A percentile compares a stretch with the other conserved stretches of the same genome.
Conservation (phyloP, 169 alveolate genomes). For the Cystoisospora suis region DNA sequence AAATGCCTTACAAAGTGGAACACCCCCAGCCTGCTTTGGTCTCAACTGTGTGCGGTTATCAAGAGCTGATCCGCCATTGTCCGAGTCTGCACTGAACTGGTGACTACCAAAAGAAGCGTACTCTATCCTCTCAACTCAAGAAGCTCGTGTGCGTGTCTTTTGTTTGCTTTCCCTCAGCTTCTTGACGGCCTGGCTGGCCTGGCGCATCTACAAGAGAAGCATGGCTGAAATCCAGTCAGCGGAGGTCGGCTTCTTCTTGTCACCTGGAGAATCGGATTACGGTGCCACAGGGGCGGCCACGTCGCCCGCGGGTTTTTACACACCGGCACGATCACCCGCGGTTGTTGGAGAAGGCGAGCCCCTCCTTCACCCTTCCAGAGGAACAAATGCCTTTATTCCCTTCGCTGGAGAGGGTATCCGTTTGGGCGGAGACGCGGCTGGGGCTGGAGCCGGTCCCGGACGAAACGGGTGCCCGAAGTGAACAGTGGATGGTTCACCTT, state of each 20-base stretch:
- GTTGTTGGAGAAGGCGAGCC: not conserved
- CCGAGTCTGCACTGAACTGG: no score
- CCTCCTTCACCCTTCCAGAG: conserved; percentile 7
- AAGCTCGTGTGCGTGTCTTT: not conserved
- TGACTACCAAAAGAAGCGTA: no score
- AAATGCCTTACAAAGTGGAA: no score
- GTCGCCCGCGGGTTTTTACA: not conserved
- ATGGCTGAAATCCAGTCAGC: not conserved
- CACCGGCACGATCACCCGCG: not conserved
- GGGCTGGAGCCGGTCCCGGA: no score
- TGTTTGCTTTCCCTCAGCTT: not conserved
- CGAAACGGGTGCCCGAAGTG: no score
- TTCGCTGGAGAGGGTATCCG: conserved; percentile 28
- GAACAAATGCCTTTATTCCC: not conserved
- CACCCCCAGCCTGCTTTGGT: no score
- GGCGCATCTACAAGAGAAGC: conserved; percentile 35
- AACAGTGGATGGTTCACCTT: no score
- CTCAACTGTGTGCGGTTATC: no score
- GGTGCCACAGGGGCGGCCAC: not conserved
- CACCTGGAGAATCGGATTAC: conserved; percentile 8
- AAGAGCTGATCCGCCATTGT: no score
- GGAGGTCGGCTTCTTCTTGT: conserved; percentile 2
- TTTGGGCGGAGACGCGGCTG: not conserved
- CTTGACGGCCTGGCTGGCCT: conserved; percentile 46
- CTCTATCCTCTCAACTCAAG: no score